Conservation (phyloP, 148 eudicot genomes). For the Hydrangea macrophylla region DNA sequence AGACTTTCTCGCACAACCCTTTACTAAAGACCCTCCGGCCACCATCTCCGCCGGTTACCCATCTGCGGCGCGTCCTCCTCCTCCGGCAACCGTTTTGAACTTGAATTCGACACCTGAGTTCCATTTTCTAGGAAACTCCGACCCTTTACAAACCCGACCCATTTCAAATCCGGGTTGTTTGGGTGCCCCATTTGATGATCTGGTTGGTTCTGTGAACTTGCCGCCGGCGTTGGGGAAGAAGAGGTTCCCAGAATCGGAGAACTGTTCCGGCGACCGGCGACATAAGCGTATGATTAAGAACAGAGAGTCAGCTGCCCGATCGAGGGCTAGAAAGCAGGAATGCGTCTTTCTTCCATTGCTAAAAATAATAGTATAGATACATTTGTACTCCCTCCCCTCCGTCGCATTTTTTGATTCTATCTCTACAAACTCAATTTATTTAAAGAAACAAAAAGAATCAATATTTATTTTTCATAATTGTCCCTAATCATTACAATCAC, state of each 20-base stretch:
- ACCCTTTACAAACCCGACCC: not conserved
- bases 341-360: not conserved
- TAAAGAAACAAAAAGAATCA: too few relatives aligned
- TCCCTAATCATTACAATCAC: too few relatives aligned
- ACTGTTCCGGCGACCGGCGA: conserved; percentile 25
- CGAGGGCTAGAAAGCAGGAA: conserved; percentile 55
- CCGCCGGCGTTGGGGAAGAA: conserved; percentile 24
- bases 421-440: too few relatives aligned
- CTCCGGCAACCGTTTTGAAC: conserved; percentile 21
- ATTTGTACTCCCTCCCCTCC: not conserved
- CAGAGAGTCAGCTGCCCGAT: conserved; percentile 58
- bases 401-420: not conserved
- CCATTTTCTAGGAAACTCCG: conserved; percentile 2
- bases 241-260: conserved; percentile 20
- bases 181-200: conserved; percentile 19
- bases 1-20: conserved; percentile 33
- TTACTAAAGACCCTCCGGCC: conserved; percentile 11
- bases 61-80: conserved; percentile 11
- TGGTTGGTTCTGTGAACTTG: conserved; percentile 14
- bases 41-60: conserved; percentile 1
- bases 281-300: conserved; percentile 50
- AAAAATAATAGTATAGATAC: not conserved
- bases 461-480: too few relatives aligned
- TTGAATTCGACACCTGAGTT: conserved; percentile 24
- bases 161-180: not conserved